Percentiles rank a stretch among this genome's conserved stretches.
Evolutionary conservation across 768 basidiomycete genomes (phyloP).

Genomic region (Chiua virens): DNA sequence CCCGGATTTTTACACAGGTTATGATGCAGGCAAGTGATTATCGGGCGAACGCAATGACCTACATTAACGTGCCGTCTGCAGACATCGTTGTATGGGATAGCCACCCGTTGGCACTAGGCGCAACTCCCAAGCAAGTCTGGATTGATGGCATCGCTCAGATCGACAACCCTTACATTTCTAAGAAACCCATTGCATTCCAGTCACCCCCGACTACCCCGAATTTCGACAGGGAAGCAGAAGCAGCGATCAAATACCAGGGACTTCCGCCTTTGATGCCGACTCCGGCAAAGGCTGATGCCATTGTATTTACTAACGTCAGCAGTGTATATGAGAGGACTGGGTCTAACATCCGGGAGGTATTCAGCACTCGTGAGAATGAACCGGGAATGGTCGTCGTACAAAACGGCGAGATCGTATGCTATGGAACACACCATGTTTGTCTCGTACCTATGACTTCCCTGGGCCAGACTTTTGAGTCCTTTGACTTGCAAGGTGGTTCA

Average conservation of each 20-base stretch:
- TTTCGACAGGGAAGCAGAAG: constrained; percentile 62
- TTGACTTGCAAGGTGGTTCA: constrained; percentile 68
- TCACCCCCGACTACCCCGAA: constrained; percentile 52
- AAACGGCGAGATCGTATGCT: constrained; percentile 56
- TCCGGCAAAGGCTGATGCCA: constrained; percentile 34
- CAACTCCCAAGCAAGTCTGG: constrained; percentile 78
- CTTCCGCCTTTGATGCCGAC: constrained; percentile 61
- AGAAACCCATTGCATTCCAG: constrained; percentile 59
- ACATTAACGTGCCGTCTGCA: constrained; percentile 20
- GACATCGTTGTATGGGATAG: constrained; percentile 77
- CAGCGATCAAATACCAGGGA: constrained; percentile 63
- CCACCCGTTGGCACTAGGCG: constrained; percentile 75
- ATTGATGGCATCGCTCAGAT: constrained; percentile 84
- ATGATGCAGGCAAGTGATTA: constrained; percentile 58
- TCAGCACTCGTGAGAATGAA: constrained; percentile 8
- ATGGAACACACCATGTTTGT: constrained; percentile 37
- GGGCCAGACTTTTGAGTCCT: constrained; percentile 32
- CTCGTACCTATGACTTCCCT: constrained; percentile 7
- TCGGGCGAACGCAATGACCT: neutral
- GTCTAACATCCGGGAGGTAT: constrained; percentile 22
- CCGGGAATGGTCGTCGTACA: constrained; percentile 48
- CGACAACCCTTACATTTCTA: constrained; percentile 40
- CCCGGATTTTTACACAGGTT: constrained; percentile 40
- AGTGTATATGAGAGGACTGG: constrained; percentile 44
- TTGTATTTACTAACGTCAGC: constrained; percentile 68